A percentile compares a stretch with the other conserved stretches of the same genome.
These are phyloP conservation scores for Schizosaccharomyces japonicus DNA, from an alignment of 805 yeast species.

Conservation along the genomic window DNA sequence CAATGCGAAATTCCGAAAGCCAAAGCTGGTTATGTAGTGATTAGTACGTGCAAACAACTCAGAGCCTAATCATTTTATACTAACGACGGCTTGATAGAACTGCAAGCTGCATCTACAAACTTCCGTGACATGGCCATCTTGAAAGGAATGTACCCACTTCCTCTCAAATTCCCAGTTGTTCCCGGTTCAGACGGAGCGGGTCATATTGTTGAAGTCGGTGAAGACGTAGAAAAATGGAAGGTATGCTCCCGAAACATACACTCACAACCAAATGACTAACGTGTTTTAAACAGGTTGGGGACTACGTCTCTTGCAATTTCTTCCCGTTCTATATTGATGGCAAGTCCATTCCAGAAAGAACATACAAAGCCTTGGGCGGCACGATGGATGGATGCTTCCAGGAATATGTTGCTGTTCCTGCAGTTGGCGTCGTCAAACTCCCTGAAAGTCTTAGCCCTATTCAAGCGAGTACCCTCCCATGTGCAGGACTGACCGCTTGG, in stretches of 20 bases:
- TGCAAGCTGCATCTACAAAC: constrained; percentile 9
- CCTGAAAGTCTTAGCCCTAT: constrained; percentile 6
- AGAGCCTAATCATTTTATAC: too few relatives aligned
- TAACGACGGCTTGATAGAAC: constrained; percentile 7
- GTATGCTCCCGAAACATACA: too few relatives aligned
- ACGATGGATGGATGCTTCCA: not conserved
- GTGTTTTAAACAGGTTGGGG: too few relatives aligned
- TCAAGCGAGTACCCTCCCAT: constrained; percentile 11
- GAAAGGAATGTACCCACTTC: constrained; percentile 10
- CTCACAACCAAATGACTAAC: too few relatives aligned
- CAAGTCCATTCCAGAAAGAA: not conserved
- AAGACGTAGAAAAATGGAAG: not conserved
- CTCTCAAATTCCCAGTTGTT: constrained; percentile 6
- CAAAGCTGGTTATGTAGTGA: too few relatives aligned
- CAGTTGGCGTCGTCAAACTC: constrained; percentile 6
- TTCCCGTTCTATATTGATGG: not conserved
- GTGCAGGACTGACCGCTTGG: constrained; percentile 12
- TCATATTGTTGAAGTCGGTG: constrained; percentile 7
- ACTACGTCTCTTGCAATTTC: not conserved
- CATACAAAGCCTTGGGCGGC: not conserved
- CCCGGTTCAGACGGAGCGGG: constrained; percentile 11
- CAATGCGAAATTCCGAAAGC: too few relatives aligned
- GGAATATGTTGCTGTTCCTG: constrained; percentile 9
- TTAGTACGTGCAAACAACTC: too few relatives aligned
- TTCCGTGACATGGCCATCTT: constrained; percentile 11